phyloP scores from a whole-genome alignment of 371 early-diverging fungal genomes.

The Mortierella sp. region DNA sequence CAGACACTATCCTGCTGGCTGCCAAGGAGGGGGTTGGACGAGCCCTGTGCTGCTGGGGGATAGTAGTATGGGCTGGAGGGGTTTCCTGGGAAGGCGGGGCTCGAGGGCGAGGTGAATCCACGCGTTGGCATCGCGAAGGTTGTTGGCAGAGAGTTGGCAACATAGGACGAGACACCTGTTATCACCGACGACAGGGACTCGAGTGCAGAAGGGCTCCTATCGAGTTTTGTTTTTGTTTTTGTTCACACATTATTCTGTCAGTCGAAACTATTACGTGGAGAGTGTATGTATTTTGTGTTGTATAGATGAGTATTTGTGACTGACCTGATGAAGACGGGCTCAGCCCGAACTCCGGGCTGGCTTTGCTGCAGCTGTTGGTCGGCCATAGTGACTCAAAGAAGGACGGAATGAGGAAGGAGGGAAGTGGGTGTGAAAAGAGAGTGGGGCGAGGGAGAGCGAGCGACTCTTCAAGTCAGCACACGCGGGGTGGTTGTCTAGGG shows the following conservation, averaged over 20 bases:
- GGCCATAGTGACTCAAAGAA: slow-evolving; percentile 24
- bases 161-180: slow-evolving; percentile 71
- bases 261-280: background rate
- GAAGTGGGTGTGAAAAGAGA: background rate
- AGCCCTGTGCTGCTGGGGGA: slow-evolving; percentile 38
- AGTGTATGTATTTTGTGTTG: background rate
- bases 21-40: slow-evolving; percentile 40
- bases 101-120: slow-evolving; percentile 46
- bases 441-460: background rate
- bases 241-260: background rate
- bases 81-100: slow-evolving; percentile 38
- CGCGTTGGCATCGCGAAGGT: slow-evolving; percentile 59
- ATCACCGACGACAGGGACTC: slow-evolving; percentile 71
- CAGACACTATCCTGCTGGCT: slow-evolving; percentile 42
- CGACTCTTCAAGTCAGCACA: background rate
- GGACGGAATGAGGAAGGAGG: background rate
- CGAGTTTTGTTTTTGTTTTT: too few relatives aligned
- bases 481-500: background rate
- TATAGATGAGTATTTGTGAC: background rate
- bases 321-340: slow-evolving; percentile 57
- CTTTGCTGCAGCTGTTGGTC: slow-evolving; percentile 34
- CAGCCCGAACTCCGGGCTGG: slow-evolving; percentile 48
- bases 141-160: slow-evolving; percentile 62
- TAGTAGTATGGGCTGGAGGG: slow-evolving; percentile 52
- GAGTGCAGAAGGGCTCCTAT: slow-evolving; percentile 71